Evolutionary conservation across 2,329 filamentous ascomycete species (phyloP).

Genomic region (Neopestalotiopsis sp.): DNA sequence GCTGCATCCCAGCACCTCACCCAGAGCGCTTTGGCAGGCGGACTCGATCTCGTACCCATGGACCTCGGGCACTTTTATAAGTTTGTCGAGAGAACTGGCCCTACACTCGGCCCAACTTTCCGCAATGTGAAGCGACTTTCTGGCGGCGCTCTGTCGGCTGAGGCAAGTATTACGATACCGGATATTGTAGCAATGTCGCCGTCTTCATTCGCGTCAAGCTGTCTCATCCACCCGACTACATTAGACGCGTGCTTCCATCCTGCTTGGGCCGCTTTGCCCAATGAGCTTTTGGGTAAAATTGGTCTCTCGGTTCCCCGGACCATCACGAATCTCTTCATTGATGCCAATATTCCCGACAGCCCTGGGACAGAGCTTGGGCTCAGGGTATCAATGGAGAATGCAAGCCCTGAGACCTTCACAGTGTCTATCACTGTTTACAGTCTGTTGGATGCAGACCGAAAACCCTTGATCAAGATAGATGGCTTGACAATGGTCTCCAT

Average conservation of each 20-base stretch:
- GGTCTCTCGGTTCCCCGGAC: conserved; percentile 11
- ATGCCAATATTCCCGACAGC: background rate
- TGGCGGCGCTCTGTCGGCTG: background rate
- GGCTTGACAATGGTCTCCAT: conserved; percentile 12
- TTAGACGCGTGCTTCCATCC: conserved; percentile 14
- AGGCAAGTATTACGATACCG: conserved; percentile 11
- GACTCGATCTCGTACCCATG: conserved; percentile 8
- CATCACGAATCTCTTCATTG: conserved; percentile 8
- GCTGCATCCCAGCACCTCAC: background rate
- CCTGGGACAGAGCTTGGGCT: conserved; percentile 11
- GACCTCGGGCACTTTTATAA: conserved; percentile 13
- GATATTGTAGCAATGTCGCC: conserved; percentile 8
- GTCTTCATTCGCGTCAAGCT: background rate
- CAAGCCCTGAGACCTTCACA: background rate
- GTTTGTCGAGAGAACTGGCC: conserved; percentile 6
- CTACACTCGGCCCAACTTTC: conserved; percentile 10
- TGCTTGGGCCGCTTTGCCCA: conserved; percentile 7
- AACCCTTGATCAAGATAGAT: conserved; percentile 8
- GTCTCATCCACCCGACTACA: conserved; percentile 4
- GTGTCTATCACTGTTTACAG: conserved; percentile 9
- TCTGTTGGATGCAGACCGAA: background rate
- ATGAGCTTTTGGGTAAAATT: background rate
- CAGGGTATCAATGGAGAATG: background rate
- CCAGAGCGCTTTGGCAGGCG: background rate
- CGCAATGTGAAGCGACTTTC: conserved; percentile 2